These are phyloP conservation scores for Phytophthora sp. DNA, from an alignment of 352 stramenopile genomes.

Conservation along the genomic window DNA sequence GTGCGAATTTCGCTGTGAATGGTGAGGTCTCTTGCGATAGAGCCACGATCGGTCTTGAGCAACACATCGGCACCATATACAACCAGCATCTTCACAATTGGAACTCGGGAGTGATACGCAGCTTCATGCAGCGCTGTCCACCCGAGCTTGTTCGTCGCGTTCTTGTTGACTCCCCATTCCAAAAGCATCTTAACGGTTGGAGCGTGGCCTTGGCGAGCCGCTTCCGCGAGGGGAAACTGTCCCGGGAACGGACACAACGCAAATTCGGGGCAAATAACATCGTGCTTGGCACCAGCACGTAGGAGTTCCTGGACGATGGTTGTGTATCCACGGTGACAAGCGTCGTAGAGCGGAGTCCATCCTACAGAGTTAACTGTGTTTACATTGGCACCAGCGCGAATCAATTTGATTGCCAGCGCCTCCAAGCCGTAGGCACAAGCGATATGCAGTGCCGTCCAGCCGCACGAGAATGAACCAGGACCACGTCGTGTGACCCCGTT, in stretches of 20 bases:
- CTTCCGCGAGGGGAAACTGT: constrained; percentile 69
- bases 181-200: constrained; percentile 76
- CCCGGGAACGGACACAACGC: constrained; percentile 77
- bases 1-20: constrained; percentile 79
- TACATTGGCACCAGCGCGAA: constrained; percentile 67
- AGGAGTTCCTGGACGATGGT: constrained; percentile 69
- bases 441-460: constrained; percentile 83
- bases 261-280: constrained; percentile 81
- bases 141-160: constrained; percentile 71
- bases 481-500: constrained; percentile 72
- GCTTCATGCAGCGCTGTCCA: constrained; percentile 86
- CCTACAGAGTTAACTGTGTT: constrained; percentile 75
- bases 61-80: constrained; percentile 80
- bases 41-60: constrained; percentile 68
- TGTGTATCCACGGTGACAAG: constrained; percentile 74
- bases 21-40: constrained; percentile 73
- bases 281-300: constrained; percentile 62
- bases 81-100: constrained; percentile 77
- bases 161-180: constrained; percentile 83
- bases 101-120: constrained; percentile 78
- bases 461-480: constrained; percentile 76
- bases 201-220: constrained; percentile 66
- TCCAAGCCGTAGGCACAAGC: constrained; percentile 81
- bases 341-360: constrained; percentile 81
- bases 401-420: constrained; percentile 73